Evolutionary conservation across 31 red algal species (phyloP), one percentile per base, ranked within the genome.

Genomic region (Bonnemaisonia californica): DNA sequence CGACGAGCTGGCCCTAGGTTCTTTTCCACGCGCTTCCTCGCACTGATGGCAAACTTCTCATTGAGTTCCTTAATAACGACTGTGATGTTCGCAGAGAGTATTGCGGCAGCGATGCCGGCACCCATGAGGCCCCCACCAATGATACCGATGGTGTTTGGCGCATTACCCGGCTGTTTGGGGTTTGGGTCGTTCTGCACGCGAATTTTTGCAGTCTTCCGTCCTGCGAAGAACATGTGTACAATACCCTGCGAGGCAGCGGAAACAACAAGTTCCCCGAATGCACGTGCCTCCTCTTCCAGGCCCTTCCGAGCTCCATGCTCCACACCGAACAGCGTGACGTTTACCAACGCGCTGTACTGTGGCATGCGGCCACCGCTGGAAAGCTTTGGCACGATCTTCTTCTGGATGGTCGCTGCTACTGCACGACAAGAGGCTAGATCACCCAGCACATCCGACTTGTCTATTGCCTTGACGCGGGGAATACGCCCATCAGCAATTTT

Each of bases 81-180:
- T 32, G 76, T 59, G 57, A 86, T 83, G 30, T 85, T 83, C 54
- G 69, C 79, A 2, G 64, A 54, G 30, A 95, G 65, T 38, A 94
- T 77, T 2, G 80, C 81, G 39, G 96, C 78, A 3, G 96, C 96
- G 66, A 99, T 99, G 16, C 96, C 96, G 21, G 90, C 91, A 62
- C 96, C 96, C 96, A 99, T 99, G 41, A 95, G 85, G 13, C 96
- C 96, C 47, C 96, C 96, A 22, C 96, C 96, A 62, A 99, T 79
- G 18, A 99, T 77, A 16, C 85, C 93, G 42, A 91, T 77, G 36
- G 40, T 82, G 67, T 84, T 66, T 31, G 91, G 71, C 39, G 71
- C 31, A 3, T 67, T 61, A 3, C 81, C 91, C 4, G 56, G 11
- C 8, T 71, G 39, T 28, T 67, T 61, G 16, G 87, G 71, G 65